Percentiles rank a stretch among this genome's conserved stretches.
Conservation (phyloP, 2,329 filamentous ascomycete species). For the Ceratocystis ficicola region DNA sequence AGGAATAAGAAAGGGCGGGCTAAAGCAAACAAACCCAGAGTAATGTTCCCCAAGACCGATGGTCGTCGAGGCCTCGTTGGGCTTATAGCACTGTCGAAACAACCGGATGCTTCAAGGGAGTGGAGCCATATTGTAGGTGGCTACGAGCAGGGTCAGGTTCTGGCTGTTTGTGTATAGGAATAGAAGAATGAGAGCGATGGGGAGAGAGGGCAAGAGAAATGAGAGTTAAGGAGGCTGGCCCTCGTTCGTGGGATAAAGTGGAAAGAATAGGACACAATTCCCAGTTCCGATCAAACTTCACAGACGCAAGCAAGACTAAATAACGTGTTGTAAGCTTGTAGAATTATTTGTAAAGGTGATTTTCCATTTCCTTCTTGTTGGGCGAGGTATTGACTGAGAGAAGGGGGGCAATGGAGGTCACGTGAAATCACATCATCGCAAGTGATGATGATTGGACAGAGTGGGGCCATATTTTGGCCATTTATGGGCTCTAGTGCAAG, state of each 20-base stretch:
- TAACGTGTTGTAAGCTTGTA: neutral
- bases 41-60: neutral
- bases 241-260: slow-evolving; percentile 15
- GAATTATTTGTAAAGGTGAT: neutral
- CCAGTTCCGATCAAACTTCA: slow-evolving; percentile 7
- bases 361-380: neutral
- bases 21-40: neutral
- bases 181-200: slow-evolving; percentile 1
- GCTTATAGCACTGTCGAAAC: neutral
- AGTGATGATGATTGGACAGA: slow-evolving; percentile 18
- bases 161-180: neutral
- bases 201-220: slow-evolving; percentile 13
- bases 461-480: slow-evolving; percentile 17
- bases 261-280: slow-evolving; percentile 22
- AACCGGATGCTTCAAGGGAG: neutral
- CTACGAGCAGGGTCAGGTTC: no score
- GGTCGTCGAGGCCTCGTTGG: neutral
- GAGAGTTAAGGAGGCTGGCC: neutral
- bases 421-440: slow-evolving; percentile 22
- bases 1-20: slow-evolving; percentile 27
- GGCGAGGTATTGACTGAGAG: neutral
- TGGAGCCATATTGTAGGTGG: no score
- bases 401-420: slow-evolving; percentile 18
- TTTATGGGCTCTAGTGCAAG: neutral
- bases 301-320: neutral